Base-by-base conservation (phyloP, 2,329 filamentous ascomycete genomes). In the Metarhizium sp. region DNA sequence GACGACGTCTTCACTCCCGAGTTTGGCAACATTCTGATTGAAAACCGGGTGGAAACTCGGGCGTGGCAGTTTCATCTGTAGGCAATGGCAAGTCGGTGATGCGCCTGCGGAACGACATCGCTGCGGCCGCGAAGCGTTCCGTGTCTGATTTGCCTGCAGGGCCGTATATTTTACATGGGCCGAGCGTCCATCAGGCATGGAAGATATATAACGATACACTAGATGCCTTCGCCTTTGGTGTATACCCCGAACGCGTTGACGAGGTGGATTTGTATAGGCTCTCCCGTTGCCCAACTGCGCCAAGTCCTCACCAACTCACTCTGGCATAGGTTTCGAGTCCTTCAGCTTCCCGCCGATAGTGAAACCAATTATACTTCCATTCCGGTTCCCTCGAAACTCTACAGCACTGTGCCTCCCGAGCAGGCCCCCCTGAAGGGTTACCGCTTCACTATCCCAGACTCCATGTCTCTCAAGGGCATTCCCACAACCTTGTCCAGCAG, bases 401-500 rank as follows among this genome's bases (percentile, higher is more conserved):
- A 74, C 36, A 62, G 62, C 6, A 58, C 61, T 8, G 59, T 58
- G 0, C 66, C 67, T 3, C 65, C 63, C 7, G 50, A 58, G 6
- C 57, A 59, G 11, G 69, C 67, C 36, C 73, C 71, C 0, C 61
- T 75, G 7, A 71, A 65, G 14, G 73, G 73, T 16, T 55, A 66
- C 16, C 71, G 73, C 4, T 55, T 74, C 4, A 62, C 69, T 25
- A 57, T 75, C 11, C 64, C 66, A 18, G 72, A 75, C 40, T 59
- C 63, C 3, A 58, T 67, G 38, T 62, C 67, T 3, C 55, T 75
- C 0, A 59, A 64, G n/a, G 84, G 84, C 2, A 66, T 84, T 0
- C 73, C 74, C 13, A 84, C 80, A 0, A 74, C 74, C 1, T 72
- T 78, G 36, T 84, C 83, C 0, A 85, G 82, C 54, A 71, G 79